Conservation (phyloP, 208 protist species). For the Acanthamoeba quina region DNA sequence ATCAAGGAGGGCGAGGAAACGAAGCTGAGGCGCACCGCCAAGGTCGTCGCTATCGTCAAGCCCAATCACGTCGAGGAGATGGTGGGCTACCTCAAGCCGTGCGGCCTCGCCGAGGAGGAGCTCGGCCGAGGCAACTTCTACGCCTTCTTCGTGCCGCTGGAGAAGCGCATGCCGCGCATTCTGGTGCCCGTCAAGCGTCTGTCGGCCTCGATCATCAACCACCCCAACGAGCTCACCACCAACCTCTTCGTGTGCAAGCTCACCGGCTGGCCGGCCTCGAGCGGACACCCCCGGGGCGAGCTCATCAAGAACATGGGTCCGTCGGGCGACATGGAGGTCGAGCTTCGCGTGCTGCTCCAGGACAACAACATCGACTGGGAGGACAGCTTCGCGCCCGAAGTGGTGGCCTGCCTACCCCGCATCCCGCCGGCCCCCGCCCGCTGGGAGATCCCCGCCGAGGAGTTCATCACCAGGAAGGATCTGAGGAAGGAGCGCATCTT, state of each 20-base stretch:
- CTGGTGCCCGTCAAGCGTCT: conserved; percentile 67
- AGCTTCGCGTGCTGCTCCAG: conserved; percentile 88
- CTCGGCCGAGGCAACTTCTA: conserved; percentile 77
- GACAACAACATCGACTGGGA: conserved; percentile 85
- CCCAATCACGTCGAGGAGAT: conserved; percentile 74
- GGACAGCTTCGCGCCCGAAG: conserved; percentile 74
- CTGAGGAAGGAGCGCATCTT: conserved; percentile 86
- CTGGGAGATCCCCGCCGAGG: conserved; percentile 82
- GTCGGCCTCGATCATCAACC: conserved; percentile 51
- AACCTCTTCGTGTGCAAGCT: conserved; percentile 74
- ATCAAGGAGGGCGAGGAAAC: conserved; percentile 13
- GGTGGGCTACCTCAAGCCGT: conserved; percentile 76
- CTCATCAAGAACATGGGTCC: conserved; percentile 82
- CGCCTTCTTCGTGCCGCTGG: conserved; percentile 66
- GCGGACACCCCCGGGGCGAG: conserved; percentile 64
- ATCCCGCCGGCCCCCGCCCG: background rate
- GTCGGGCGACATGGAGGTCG: conserved; percentile 89
- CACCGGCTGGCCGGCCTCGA: conserved; percentile 72
- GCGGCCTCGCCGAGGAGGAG: conserved; percentile 71
- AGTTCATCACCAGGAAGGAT: conserved; percentile 85
- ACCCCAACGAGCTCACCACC: conserved; percentile 64
- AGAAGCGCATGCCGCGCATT: conserved; percentile 53
- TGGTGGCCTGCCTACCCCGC: conserved; percentile 69
- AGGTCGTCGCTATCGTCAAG: conserved; percentile 77
- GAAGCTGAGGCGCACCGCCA: conserved; percentile 64